These are phyloP conservation scores for Lolium multiflorum DNA, from an alignment of 176 grass and related monocot species.

Conservation along the genomic window DNA sequence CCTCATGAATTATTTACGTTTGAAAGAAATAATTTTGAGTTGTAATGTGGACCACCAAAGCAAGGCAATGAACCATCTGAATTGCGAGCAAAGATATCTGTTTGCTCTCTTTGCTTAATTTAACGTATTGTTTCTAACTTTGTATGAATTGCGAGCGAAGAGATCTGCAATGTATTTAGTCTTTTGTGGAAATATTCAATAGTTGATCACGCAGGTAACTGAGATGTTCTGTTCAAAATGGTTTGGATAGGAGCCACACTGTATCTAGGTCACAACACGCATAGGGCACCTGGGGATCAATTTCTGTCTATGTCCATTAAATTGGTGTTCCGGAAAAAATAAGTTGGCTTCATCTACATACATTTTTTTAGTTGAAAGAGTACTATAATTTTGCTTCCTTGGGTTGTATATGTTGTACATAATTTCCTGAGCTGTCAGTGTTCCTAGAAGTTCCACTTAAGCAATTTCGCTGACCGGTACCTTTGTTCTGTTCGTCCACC, in stretches of 20 bases:
- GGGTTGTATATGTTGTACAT: slow-evolving; percentile 2
- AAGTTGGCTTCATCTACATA: slow-evolving; percentile 1
- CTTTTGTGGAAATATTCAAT: background rate
- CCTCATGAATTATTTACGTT: slow-evolving; percentile 1
- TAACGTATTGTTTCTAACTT: background rate
- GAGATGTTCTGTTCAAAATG: background rate
- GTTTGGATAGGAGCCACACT: background rate
- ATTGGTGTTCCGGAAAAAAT: background rate
- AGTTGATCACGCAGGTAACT: background rate
- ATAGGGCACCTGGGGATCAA: background rate
- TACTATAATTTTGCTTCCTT: background rate
- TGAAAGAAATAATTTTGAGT: slow-evolving; percentile 1
- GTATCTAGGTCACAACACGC: background rate
- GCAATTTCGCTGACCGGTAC: background rate
- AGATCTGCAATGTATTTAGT: background rate
- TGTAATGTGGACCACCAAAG: background rate
- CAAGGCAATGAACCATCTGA: background rate
- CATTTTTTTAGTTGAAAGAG: background rate
- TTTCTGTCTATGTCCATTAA: background rate
- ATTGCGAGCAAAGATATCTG: background rate
- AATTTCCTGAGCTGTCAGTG: background rate
- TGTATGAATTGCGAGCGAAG: background rate
- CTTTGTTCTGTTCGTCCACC: too few relatives aligned
- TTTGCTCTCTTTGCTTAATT: background rate
- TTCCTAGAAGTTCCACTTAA: background rate